Evolutionary conservation across 2,329 filamentous ascomycete genomes (phyloP), one percentile per base, ranked within the genome.

Genomic region (Fusarium cicatricum): DNA sequence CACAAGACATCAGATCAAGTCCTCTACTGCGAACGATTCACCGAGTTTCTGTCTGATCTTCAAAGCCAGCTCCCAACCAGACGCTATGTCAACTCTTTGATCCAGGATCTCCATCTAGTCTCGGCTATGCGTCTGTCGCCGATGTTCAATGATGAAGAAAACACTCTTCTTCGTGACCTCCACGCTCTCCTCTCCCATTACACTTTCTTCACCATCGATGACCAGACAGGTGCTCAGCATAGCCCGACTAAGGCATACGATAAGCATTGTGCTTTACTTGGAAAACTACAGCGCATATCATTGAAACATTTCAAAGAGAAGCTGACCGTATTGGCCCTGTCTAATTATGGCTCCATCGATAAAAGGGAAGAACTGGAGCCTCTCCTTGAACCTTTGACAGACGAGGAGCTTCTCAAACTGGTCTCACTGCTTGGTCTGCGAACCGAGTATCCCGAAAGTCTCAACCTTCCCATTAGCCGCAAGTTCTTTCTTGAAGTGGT

Each of bases 31-130:
- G 94, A 98, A 74, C 86, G 93, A n/a, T 94, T 98, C 60, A 76
- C 95, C 45, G 95, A 99, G 74, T 89, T 99, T 45, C 80, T 99
- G 41, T 89, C 90, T 9, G 95, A 99, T 71, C 78, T 99, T 16
- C 87, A 96, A 72, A 97, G 94, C 69, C 95, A 99, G 73, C 80
- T 98, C 41, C 95, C 95, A 0, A 99, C 96, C 4, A 84, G 95
- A 66, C 87, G 95, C 74, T 98, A 98, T 72, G 91, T 96, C 71
- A 97, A 97, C 73, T 88, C 91, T 2, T 78, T 99, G 36, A 75
- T 98, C 12, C 88, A 90, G 67, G 94, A 99, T 71, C 78, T 98
- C 39, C 92, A 98, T 71, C 75, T 96, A 17, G 76, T 97, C 23
- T 81, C 94, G 1, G 85, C 90, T 10, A 86, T 97, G 66, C 85